phyloP scores from a whole-genome alignment of 352 stramenopile species.

The Blastocystis sp. region DNA sequence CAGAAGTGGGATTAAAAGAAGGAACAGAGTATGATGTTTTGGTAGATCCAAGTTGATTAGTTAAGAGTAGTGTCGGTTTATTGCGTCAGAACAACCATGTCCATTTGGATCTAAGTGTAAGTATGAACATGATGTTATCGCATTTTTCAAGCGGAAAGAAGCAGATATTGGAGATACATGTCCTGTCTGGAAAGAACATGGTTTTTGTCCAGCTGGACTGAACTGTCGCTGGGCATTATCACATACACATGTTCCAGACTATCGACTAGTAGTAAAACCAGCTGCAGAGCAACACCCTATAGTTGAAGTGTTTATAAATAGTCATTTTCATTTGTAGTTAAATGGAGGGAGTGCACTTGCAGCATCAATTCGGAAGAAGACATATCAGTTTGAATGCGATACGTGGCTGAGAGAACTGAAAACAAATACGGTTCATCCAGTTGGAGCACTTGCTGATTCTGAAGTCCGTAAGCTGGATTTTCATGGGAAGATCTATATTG shows the following conservation, averaged over 20 bases:
- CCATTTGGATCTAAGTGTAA: conserved; percentile 5
- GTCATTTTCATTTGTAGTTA: not conserved
- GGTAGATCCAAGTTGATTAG: not conserved
- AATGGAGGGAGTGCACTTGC: not conserved
- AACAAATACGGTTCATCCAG: not conserved
- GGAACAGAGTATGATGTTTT: not conserved
- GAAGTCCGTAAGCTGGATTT: not conserved
- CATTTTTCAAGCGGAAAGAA: not conserved
- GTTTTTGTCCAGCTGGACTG: conserved; percentile 36
- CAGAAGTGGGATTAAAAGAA: conserved; percentile 2
- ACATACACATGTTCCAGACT: not conserved
- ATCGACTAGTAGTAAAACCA: not conserved
- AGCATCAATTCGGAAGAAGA: not conserved
- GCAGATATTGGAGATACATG: conserved; percentile 31
- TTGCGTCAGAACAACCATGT: not conserved
- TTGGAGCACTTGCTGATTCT: not conserved
- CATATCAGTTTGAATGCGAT: not conserved
- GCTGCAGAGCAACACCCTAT: not conserved
- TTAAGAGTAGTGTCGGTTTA: conserved; percentile 21
- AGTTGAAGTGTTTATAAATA: not conserved
- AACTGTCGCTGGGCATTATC: conserved; percentile 32
- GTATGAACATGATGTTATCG: conserved; percentile 17
- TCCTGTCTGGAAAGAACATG: conserved; percentile 40
- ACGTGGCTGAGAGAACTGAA: not conserved
- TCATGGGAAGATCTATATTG: conserved; percentile 93